Percentiles rank a stretch among this genome's conserved stretches.
Conservation (phyloP, 2,329 filamentous ascomycete genomes). For the Trichophyton verrucosum region DNA sequence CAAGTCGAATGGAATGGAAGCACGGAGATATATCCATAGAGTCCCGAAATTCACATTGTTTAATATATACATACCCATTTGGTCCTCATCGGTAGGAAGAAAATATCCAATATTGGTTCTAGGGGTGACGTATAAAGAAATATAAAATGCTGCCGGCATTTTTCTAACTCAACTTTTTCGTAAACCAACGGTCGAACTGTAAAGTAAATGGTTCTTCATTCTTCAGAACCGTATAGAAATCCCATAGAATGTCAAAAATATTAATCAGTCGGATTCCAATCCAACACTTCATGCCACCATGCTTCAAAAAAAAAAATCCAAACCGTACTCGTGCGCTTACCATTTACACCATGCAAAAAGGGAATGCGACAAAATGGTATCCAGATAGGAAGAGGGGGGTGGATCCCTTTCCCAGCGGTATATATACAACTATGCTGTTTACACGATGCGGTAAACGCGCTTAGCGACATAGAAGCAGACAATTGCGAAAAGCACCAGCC, state of each 20-base stretch:
- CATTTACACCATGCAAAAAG: not conserved
- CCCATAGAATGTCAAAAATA: not conserved
- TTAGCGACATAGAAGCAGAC: constrained; percentile 72
- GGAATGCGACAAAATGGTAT: not conserved
- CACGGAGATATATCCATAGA: not conserved
- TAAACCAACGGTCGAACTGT: not conserved
- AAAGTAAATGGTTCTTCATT: too few relatives aligned
- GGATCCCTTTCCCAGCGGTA: not conserved
- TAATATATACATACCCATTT: not conserved
- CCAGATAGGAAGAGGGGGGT: not conserved
- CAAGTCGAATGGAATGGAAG: not conserved
- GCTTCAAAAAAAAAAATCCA: not conserved
- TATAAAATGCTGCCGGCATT: too few relatives aligned
- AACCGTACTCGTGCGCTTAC: not conserved
- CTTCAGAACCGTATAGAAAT: not conserved
- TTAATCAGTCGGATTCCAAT: not conserved
- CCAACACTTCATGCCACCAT: not conserved
- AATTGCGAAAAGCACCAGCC: constrained; percentile 65
- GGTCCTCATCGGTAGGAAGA: not conserved
- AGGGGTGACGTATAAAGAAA: not conserved
- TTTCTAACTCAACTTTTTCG: not conserved
- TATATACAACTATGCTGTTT: not conserved
- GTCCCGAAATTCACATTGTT: not conserved
- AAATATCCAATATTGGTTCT: not conserved
- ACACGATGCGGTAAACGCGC: constrained; percentile 62